Conservation (phyloP, 2,329 filamentous ascomycete species). For the Diaporthe eres region DNA sequence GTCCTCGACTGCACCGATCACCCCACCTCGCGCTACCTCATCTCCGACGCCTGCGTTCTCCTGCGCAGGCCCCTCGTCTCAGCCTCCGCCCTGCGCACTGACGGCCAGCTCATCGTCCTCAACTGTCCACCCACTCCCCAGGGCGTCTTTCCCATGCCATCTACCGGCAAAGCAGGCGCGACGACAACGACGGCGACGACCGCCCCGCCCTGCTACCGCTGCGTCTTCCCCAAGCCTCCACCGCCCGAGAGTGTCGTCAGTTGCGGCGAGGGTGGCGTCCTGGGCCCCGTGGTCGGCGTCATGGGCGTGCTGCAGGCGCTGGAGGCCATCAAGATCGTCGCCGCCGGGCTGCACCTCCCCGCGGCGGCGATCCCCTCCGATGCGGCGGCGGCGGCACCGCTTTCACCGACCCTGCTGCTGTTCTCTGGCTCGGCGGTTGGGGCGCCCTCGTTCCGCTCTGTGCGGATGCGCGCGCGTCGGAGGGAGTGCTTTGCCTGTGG, state of each 20-base stretch:
- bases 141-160: slow-evolving; percentile 60
- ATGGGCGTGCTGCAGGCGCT: slow-evolving; percentile 96
- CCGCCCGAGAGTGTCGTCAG: slow-evolving; percentile 85
- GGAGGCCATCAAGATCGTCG: slow-evolving; percentile 88
- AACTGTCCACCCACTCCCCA: slow-evolving; percentile 81
- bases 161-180: neutral
- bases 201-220: slow-evolving; percentile 92
- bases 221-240: slow-evolving; percentile 90
- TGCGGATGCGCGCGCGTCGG: slow-evolving; percentile 79
- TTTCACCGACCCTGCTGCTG: slow-evolving; percentile 57
- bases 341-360: slow-evolving; percentile 50
- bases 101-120: slow-evolving; percentile 90
- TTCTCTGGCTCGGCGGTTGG: slow-evolving; percentile 58
- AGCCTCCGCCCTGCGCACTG: slow-evolving; percentile 88
- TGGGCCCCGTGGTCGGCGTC: slow-evolving; percentile 91
- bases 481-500: slow-evolving; percentile 84
- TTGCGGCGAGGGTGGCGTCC: slow-evolving; percentile 92
- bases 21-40: slow-evolving; percentile 90
- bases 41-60: slow-evolving; percentile 90
- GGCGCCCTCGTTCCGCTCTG: slow-evolving; percentile 73
- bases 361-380: neutral
- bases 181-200: neutral
- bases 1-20: slow-evolving; percentile 97
- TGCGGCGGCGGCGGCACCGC: slow-evolving; percentile 34
- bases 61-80: slow-evolving; percentile 86